These are phyloP conservation scores for Sungouiella thailandica DNA, from an alignment of 805 yeast species.

Conservation along the genomic window DNA sequence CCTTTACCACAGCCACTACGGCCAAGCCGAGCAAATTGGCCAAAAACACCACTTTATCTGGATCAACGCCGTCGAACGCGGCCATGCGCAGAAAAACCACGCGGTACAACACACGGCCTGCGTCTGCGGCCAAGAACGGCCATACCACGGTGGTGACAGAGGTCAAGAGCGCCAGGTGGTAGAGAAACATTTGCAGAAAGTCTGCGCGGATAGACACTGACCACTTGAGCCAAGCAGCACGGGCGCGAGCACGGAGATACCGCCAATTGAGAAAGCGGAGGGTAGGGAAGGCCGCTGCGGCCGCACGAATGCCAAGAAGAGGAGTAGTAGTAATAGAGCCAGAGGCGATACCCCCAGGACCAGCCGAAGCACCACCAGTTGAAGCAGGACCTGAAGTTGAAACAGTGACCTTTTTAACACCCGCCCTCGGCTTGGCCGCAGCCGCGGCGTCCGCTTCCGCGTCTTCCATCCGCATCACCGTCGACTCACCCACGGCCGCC, in stretches of 20 bases:
- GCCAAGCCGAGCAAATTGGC: slow-evolving; percentile 31
- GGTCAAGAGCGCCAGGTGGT: slow-evolving; percentile 21
- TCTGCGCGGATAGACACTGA: slow-evolving; percentile 25
- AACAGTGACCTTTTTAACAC: too few species aligned
- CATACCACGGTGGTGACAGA: slow-evolving; percentile 32
- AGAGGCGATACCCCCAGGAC: background rate
- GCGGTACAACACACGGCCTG: slow-evolving; percentile 22
- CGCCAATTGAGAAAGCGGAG: slow-evolving; percentile 5
- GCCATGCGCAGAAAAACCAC: slow-evolving; percentile 9
- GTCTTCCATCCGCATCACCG: slow-evolving; percentile 12
- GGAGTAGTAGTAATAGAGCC: slow-evolving; percentile 2
- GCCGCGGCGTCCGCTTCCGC: slow-evolving; percentile 9
- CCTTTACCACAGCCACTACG: slow-evolving; percentile 31
- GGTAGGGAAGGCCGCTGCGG: background rate
- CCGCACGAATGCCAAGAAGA: background rate
- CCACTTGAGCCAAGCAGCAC: slow-evolving; percentile 26
- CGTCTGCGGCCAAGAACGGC: slow-evolving; percentile 34
- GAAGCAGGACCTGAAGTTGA: too few species aligned
- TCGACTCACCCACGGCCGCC: slow-evolving; percentile 16
- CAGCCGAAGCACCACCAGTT: too few species aligned
- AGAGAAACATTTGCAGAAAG: slow-evolving; percentile 23
- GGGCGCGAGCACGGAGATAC: slow-evolving; percentile 10
- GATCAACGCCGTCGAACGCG: slow-evolving; percentile 4
- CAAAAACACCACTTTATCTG: slow-evolving; percentile 20
- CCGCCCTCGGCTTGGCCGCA: background rate